phyloP scores from a whole-genome alignment of 2,329 filamentous ascomycete genomes.

The Sporothrix protearum region DNA sequence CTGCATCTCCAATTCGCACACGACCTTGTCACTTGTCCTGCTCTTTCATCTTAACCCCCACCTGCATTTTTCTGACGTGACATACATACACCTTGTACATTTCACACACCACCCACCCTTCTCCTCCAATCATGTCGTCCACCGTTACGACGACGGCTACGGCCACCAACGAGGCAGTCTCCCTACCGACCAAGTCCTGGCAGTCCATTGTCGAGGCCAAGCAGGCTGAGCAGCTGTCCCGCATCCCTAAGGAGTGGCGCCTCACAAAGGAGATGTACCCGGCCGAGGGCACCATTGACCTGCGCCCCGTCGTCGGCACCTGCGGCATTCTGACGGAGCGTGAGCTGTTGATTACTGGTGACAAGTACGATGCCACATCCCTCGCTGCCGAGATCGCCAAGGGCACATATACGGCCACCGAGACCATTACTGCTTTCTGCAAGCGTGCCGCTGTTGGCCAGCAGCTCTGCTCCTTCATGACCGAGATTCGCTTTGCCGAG shows the following conservation, averaged over 20 bases:
- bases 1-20: neutral
- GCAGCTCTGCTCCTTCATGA: conserved; percentile 35
- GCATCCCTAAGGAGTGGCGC: conserved; percentile 26
- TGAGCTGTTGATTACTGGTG: conserved; percentile 25
- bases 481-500: conserved; percentile 40
- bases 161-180: neutral
- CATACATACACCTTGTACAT: neutral
- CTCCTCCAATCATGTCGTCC: conserved; percentile 17
- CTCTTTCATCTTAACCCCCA: neutral
- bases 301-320: conserved; percentile 20
- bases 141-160: conserved; percentile 10
- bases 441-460: conserved; percentile 25
- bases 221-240: conserved; percentile 26
- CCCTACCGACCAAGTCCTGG: conserved; percentile 20
- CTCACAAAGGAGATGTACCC: conserved; percentile 20
- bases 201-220: conserved; percentile 17
- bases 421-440: conserved; percentile 25
- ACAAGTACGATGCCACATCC: conserved; percentile 21
- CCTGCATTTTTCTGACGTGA: neutral
- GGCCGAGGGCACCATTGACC: conserved; percentile 19
- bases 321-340: conserved; percentile 24
- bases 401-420: conserved; percentile 22
- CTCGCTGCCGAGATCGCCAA: conserved; percentile 19
- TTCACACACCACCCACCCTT: neutral
- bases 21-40: neutral